Evolutionary conservation across 495 filamentous ascomycete genomes (phyloP).

Genomic region (Physcia stellaris): DNA sequence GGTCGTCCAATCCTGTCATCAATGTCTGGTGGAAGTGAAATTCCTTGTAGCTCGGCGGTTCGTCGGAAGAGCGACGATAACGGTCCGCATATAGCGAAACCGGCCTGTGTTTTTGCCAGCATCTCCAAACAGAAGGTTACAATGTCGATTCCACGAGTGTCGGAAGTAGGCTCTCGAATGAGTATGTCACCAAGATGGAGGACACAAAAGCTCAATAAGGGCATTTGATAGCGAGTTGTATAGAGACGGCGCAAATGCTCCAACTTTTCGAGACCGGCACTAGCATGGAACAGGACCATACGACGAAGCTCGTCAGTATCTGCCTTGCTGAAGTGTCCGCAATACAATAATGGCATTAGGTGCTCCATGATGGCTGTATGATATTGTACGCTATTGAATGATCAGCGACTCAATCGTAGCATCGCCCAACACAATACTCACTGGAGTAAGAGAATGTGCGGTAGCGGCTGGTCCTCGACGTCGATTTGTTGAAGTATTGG

Average conservation of each 20-base stretch:
- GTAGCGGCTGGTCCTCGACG: constrained; percentile 17
- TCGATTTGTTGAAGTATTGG: constrained; percentile 15
- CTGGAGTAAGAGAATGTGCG: constrained; percentile 26
- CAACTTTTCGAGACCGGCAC: constrained; percentile 9
- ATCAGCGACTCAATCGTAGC: constrained; percentile 6
- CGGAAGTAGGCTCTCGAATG: constrained; percentile 9
- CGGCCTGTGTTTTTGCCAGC: constrained; percentile 7
- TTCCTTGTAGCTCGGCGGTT: constrained; percentile 4
- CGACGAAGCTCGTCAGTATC: constrained; percentile 6
- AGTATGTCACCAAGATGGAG: constrained; percentile 12
- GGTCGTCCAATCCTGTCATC: constrained; percentile 3
- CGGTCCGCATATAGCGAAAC: constrained; percentile 13
- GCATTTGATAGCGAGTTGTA: constrained; percentile 9
- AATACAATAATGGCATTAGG: constrained; percentile 11
- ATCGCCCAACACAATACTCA: constrained; percentile 8
- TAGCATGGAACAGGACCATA: constrained; percentile 10
- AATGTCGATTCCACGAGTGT: constrained; percentile 5
- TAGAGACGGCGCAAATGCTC: constrained; percentile 11
- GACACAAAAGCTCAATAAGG: constrained; percentile 12
- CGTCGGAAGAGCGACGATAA: constrained; percentile 12
- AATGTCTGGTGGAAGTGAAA: constrained; percentile 8
- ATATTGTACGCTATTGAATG: constrained; percentile 10
- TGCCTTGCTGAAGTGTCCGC: constrained; percentile 5
- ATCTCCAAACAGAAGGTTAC: constrained; percentile 8
- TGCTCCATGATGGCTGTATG: constrained; percentile 13